These are phyloP conservation scores for Auriscalpium vulgare DNA, from an alignment of 768 basidiomycete genomes.

Conservation along the genomic window DNA sequence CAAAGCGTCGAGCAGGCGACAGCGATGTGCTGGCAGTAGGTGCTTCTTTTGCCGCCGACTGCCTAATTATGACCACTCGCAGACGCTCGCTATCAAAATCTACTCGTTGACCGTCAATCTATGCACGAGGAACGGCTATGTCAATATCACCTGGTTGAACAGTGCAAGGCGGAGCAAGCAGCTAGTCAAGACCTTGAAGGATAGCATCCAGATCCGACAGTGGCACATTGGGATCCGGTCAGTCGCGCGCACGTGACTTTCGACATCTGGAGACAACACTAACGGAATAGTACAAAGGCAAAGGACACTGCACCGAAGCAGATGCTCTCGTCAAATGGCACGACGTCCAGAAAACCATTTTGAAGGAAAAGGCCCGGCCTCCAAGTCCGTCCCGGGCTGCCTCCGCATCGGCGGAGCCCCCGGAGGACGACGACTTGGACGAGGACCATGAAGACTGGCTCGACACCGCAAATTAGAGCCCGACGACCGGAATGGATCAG, in stretches of 20 bases:
- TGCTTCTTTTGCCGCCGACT: neutral
- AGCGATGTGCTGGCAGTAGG: neutral
- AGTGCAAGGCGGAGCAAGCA: neutral
- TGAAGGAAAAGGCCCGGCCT: neutral
- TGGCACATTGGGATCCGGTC: neutral
- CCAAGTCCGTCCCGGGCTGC: neutral
- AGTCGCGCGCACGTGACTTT: no score
- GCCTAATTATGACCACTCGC: neutral
- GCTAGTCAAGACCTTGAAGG: neutral
- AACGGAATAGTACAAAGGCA: neutral
- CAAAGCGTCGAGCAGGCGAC: neutral
- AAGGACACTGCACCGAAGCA: neutral
- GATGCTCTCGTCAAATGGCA: neutral
- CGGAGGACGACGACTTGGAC: neutral
- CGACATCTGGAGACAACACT: neutral
- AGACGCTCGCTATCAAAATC: neutral
- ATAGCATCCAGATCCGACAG: neutral
- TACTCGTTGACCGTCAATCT: neutral
- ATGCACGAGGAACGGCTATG: neutral
- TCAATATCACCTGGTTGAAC: neutral
- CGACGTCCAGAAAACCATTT: neutral
- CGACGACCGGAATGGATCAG: neutral
- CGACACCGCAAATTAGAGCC: neutral
- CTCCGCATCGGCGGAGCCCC: neutral
- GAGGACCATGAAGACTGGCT: neutral